Conservation (phyloP, 257 asterid genomes). For the Petunia secreta region DNA sequence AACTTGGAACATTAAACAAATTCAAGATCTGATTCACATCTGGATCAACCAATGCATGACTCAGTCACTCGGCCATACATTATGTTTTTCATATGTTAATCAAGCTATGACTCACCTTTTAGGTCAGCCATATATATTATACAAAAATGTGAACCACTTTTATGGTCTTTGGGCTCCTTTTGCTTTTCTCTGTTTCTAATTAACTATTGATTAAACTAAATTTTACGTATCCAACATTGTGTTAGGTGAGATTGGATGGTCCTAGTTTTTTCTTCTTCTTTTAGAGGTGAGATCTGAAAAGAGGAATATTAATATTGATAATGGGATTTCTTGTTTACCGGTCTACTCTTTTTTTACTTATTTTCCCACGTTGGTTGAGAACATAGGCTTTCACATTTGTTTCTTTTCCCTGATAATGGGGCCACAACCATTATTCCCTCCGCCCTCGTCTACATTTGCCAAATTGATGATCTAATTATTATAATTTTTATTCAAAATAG, state of each 20-base stretch:
- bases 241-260: neutral
- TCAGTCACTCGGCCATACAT: neutral
- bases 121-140: neutral
- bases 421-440: too few species aligned
- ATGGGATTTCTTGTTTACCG: neutral
- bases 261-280: neutral
- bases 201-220: neutral
- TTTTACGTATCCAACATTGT: neutral
- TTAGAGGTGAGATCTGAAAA: neutral
- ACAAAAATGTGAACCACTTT: slow-evolving; percentile 10
- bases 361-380: slow-evolving; percentile 1
- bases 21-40: slow-evolving; percentile 15
- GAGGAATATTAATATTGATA: neutral
- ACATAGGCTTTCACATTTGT: neutral
- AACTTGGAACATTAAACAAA: neutral
- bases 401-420: neutral
- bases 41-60: neutral
- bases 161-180: neutral
- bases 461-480: too few species aligned
- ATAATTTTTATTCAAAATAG: too few species aligned
- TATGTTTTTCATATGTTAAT: neutral
- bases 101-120: too few species aligned
- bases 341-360: neutral
- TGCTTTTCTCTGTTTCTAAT: neutral
- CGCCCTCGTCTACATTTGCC: too few species aligned